Conservation (phyloP, 148 eudicot genomes). For the Bassia scoparia region DNA sequence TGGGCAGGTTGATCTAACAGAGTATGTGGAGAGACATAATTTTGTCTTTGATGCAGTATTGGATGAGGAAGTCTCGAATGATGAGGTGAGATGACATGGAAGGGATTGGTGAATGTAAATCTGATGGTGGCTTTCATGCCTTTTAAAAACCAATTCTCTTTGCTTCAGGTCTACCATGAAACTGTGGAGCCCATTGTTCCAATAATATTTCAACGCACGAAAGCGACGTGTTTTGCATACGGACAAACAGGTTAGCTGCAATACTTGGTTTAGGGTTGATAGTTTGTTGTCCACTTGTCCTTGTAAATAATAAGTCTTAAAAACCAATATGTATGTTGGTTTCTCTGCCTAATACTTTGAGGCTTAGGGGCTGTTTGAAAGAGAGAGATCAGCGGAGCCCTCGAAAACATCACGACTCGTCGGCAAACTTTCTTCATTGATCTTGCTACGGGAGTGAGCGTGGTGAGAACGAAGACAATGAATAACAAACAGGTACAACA, state of each 20-base stretch:
- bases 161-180: slow-evolving; percentile 77
- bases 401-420: slow-evolving; percentile 74
- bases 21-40: slow-evolving; percentile 88
- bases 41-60: slow-evolving; percentile 98
- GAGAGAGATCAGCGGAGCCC: too few relatives aligned
- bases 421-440: slow-evolving; percentile 96
- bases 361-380: neutral
- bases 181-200: slow-evolving; percentile 99
- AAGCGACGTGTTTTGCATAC: slow-evolving; percentile 98
- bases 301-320: neutral
- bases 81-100: slow-evolving; percentile 54
- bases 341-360: neutral
- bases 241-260: slow-evolving; percentile 77
- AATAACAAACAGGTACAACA: slow-evolving; percentile 81
- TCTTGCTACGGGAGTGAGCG: slow-evolving; percentile 99
- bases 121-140: slow-evolving; percentile 4
- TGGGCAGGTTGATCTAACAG: slow-evolving; percentile 93
- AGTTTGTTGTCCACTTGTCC: neutral
- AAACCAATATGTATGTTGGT: neutral
- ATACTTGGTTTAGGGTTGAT: neutral
- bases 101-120: neutral
- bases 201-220: slow-evolving; percentile 90
- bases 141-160: slow-evolving; percentile 9
- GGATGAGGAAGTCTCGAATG: slow-evolving; percentile 96
- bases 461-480: slow-evolving; percentile 97